Conservation (phyloP, 2,329 filamentous ascomycete genomes). For the Fusarium camptoceras region DNA sequence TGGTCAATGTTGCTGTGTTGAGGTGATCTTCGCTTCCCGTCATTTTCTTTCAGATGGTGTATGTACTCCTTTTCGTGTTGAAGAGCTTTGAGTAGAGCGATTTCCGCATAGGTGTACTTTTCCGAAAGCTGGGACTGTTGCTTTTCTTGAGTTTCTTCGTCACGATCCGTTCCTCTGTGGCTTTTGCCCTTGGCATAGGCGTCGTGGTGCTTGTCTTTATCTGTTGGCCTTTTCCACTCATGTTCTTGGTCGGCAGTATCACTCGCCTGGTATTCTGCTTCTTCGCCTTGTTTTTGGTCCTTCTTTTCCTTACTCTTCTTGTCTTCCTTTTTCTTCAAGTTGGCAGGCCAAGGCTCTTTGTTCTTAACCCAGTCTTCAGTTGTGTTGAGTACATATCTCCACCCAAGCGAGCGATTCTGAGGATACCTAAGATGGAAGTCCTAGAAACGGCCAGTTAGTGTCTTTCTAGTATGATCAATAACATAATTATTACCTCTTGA, state of each 20-base stretch:
- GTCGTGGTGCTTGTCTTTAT: not conserved
- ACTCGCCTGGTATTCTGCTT: not conserved
- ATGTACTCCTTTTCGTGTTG: not conserved
- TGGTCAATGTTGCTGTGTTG: not conserved
- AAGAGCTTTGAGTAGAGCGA: not conserved
- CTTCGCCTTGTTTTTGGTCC: not conserved
- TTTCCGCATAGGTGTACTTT: not conserved
- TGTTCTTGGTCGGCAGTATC: not conserved
- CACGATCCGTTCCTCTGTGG: not conserved
- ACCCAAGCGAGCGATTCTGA: not conserved
- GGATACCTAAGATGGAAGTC: not conserved
- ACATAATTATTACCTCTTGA: not conserved
- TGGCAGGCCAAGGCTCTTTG: not conserved
- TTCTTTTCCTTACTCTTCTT: not conserved
- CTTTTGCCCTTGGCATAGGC: not conserved
- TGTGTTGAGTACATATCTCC: not conserved
- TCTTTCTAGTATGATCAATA: not conserved
- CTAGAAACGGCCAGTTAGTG: fast-evolving
- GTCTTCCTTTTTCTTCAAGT: not conserved
- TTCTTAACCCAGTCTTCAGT: not conserved
- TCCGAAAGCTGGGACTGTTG: not conserved
- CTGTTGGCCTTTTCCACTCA: not conserved
- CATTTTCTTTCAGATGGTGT: not conserved
- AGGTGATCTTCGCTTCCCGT: not conserved
- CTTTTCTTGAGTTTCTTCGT: not conserved